Conservation (phyloP, 176 grass and related monocot genomes). For the Panicum miliaceum region DNA sequence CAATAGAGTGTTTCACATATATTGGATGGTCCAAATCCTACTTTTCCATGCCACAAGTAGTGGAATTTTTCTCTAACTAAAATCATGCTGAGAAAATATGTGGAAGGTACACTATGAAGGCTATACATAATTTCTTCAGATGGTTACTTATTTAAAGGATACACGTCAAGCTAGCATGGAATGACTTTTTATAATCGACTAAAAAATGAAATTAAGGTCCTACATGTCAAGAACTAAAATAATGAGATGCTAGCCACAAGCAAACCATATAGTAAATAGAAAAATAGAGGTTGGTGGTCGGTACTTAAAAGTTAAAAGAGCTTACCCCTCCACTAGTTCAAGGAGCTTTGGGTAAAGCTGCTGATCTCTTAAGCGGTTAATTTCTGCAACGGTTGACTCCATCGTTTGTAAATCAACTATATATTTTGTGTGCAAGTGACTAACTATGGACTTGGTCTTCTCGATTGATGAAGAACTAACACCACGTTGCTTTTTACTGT, state of each 20-base stretch:
- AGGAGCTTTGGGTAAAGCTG: conserved; percentile 83
- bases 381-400: conserved; percentile 86
- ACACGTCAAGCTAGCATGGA: not conserved
- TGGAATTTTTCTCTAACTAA: not conserved
- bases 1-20: not conserved
- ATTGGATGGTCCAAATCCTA: not conserved
- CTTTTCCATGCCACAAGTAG: not conserved
- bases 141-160: conserved; percentile 21
- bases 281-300: not conserved
- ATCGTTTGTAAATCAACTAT: conserved; percentile 79
- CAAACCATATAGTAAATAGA: conserved; percentile 10
- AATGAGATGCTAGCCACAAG: not conserved
- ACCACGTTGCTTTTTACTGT: conserved; percentile 75
- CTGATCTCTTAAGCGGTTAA: conserved; percentile 80
- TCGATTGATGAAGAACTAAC: conserved; percentile 63
- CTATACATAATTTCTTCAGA: not conserved
- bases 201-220: not conserved
- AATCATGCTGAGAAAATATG: conserved; percentile 20
- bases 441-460: conserved; percentile 67
- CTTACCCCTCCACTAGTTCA: conserved; percentile 83
- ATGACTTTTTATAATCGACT: not conserved
- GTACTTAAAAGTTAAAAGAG: conserved; percentile 14
- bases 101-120: not conserved
- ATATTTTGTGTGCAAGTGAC: conserved; percentile 86
- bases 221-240: conserved; percentile 10